Conservation (phyloP, 192 early-diverging fungal genomes). For the Backusella westeae region DNA sequence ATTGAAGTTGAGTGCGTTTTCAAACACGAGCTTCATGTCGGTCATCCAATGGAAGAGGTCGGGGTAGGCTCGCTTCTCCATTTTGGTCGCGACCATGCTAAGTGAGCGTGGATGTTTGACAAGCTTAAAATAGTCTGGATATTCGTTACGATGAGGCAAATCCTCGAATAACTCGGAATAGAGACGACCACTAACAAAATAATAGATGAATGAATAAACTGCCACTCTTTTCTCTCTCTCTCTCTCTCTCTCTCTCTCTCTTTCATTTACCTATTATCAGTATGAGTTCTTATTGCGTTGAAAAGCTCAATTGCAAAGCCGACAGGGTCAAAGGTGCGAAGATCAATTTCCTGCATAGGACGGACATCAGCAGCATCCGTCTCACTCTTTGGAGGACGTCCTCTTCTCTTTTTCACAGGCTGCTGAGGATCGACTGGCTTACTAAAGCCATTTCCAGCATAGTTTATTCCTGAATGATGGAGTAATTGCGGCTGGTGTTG, state of each 20-base stretch:
- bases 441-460: neutral
- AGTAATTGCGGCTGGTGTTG: neutral
- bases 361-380: slow-evolving; percentile 14
- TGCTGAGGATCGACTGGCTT: neutral
- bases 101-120: slow-evolving; percentile 82
- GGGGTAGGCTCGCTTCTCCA: slow-evolving; percentile 60
- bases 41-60: slow-evolving; percentile 67
- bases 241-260: neutral
- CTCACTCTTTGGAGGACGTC: slow-evolving; percentile 33
- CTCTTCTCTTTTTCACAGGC: slow-evolving; percentile 17
- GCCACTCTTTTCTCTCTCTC: neutral
- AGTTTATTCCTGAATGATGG: neutral
- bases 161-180: slow-evolving; percentile 78
- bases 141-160: slow-evolving; percentile 70
- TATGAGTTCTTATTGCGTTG: slow-evolving; percentile 39
- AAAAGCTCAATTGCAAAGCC: slow-evolving; percentile 39
- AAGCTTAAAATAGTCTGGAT: slow-evolving; percentile 89
- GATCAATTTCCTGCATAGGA: slow-evolving; percentile 22
- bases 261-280: slow-evolving; percentile 44
- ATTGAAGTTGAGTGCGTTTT: slow-evolving; percentile 93
- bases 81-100: slow-evolving; percentile 59
- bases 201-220: neutral
- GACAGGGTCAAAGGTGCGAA: slow-evolving; percentile 17
- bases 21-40: slow-evolving; percentile 85
- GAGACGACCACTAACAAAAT: slow-evolving; percentile 48